Evolutionary conservation across 176 grass and related monocot genomes (phyloP), one percentile per base, ranked within the genome.

Genomic region (Guadua angustifolia): DNA sequence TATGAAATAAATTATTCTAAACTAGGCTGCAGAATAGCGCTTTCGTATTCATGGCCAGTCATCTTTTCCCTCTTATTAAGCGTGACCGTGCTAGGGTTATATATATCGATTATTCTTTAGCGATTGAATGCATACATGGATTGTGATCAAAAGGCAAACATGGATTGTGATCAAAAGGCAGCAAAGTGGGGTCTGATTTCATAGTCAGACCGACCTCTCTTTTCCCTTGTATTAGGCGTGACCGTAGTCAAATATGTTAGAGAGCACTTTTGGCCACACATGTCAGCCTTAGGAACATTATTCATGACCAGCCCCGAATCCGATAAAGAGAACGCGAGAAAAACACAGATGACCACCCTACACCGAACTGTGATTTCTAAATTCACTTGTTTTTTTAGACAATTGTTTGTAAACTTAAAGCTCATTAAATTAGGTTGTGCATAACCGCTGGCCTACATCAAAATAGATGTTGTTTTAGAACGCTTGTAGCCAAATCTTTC

Each of bases 241-340:
- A 21, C 17, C 7, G 8, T 68, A 40, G 66, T 24, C 21, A 45
- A 44, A 70, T 7, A 42, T 43, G n/a, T 43, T 69, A 69, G 36
- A 69, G 18, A 8, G 68, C 11, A 2, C 45, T 46, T 46, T 71
- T 46, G 68, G 68, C 21, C 42, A 46, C 40, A 46, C 68, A 71
- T 46, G 42, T 71, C 67, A 70, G 67, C 39, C 67, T 24, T 45
- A 44, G 67, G 21, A 70, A 70, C 9, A 45, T 38, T 40, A 70
- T 46, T 46, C 67, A 45, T 71, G 68, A 40, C 11, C 68, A 46
- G 40, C 68, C 11, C 68, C 21, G 42, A 71, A 71, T 21, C 40
- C 40, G 21, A 45, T 70, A 24, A 15, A 70, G 67, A 45, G 40
- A 45, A 29, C 29, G 38, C 15, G 40, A 70, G 67, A 52, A 52